Evolutionary conservation across 2,329 filamentous ascomycete genomes (phyloP), one percentile per base, ranked within the genome.

Genomic region (Aspergillus calidoustus): DNA sequence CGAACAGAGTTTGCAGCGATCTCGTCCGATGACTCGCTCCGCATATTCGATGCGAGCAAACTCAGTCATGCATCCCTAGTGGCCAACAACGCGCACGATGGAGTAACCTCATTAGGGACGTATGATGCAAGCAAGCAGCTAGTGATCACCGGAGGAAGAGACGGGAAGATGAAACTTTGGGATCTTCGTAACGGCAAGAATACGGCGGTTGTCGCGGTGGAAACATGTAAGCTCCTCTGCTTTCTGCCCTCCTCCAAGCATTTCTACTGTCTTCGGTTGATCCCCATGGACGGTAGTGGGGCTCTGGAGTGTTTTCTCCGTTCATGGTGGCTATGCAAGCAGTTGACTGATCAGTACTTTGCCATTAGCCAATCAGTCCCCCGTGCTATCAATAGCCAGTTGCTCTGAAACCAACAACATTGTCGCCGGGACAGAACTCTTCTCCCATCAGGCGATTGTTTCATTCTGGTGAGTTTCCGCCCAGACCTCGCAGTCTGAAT

Each of bases 361-460:
- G 59, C 23, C 66, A 34, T 43, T 56, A 83, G 84, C 79, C 41
- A 82, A 79, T 62, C 77, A 80, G 44, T 78, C 81, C 4, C 78
- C 82, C 31, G 78, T 87, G 51, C 81, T 86, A 25, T 83, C 86
- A 15, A 71, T 87, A 19, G 80, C 82, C 30, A 83, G 81, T 65
- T 77, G 80, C 63, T 73, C 75, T 5, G 71, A 72, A 43, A 77
- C 78, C 13, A 80, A 83, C 61, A 79, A 79, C 51, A 71, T 87
- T 47, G 85, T 83, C 54, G 82, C 83, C 8, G 86, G 86, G 2
- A 86, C 84, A 1, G 86, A 88, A 67, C 77, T 85, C 19, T 77
- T 71, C 23, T 76, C 77, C 19, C 76, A 73, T 3, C 78, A 80
- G 63, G 79, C 79, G 5, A 68, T 76, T 51, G 76, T 81, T 49